Conservation (phyloP, 805 yeast genomes). For the Pichia nanzhaoensis region DNA sequence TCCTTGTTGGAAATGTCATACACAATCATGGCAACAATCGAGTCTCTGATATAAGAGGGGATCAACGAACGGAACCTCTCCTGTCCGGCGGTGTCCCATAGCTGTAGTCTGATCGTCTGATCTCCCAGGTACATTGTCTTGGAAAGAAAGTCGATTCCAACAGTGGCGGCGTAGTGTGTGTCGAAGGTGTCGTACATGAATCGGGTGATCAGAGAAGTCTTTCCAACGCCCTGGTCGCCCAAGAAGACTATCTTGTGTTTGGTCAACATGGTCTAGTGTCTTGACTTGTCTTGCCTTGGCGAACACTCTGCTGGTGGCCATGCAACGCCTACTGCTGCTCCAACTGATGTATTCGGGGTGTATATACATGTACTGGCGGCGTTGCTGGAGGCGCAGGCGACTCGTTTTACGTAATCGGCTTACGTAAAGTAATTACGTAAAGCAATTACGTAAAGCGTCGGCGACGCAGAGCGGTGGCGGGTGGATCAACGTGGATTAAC, state of each 20-base stretch:
- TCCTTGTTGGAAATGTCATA: conserved; percentile 87
- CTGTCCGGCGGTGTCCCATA: conserved; percentile 98
- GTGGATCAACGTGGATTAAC: too few relatives aligned
- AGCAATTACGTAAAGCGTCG: too few relatives aligned
- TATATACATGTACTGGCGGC: too few relatives aligned
- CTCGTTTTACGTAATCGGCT: too few relatives aligned
- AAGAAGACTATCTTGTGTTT: conserved; percentile 88
- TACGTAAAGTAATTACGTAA: too few relatives aligned
- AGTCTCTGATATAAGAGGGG: conserved; percentile 92
- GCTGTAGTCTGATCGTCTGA: conserved; percentile 86
- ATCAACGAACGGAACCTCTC: conserved; percentile 92
- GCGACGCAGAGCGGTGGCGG: too few relatives aligned
- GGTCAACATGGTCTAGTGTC: conserved; percentile 32
- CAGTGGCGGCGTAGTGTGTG: conserved; percentile 93
- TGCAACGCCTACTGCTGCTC: too few relatives aligned
- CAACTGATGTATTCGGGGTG: too few relatives aligned
- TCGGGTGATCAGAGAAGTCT: conserved; percentile 91
- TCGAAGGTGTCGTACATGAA: conserved; percentile 98
- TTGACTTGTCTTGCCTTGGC: too few relatives aligned
- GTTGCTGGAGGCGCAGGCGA: too few relatives aligned
- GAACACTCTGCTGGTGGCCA: too few relatives aligned
- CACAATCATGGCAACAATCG: conserved; percentile 94
- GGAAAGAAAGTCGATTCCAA: conserved; percentile 92
- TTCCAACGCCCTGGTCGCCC: conserved; percentile 98
- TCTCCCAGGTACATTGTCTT: conserved; percentile 94